Conservation (phyloP, 2,329 filamentous ascomycete species). For the Myriosclerotinia duriaeana region DNA sequence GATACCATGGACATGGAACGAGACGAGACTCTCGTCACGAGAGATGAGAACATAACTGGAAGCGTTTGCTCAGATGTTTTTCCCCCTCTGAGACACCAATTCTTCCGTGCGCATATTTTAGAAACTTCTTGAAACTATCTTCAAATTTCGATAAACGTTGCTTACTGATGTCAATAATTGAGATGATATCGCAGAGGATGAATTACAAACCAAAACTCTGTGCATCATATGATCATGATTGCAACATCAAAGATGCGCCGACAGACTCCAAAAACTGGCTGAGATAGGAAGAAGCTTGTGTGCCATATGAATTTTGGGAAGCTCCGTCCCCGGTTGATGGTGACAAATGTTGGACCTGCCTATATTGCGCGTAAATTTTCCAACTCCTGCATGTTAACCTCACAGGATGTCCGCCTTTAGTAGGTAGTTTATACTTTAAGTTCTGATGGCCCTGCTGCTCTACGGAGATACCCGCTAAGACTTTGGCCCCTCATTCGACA, state of each 20-base stretch:
- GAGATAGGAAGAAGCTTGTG: neutral
- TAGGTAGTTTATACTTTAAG: neutral
- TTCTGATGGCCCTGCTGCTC: neutral
- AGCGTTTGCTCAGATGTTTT: slow-evolving; percentile 3
- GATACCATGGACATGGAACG: neutral
- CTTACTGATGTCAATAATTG: slow-evolving; percentile 15
- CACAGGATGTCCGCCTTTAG: neutral
- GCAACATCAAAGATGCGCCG: neutral
- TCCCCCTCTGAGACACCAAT: neutral
- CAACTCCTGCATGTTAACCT: neutral
- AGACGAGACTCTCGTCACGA: too few relatives aligned
- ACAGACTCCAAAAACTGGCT: neutral
- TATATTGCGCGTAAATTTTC: neutral
- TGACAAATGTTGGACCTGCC: neutral
- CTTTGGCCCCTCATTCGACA: too few relatives aligned
- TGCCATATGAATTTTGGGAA: neutral
- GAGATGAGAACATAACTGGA: neutral
- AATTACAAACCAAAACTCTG: neutral
- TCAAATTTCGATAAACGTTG: neutral
- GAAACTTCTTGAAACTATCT: neutral
- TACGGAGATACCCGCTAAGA: neutral
- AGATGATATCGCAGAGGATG: neutral
- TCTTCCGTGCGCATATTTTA: slow-evolving; percentile 16
- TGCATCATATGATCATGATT: neutral
- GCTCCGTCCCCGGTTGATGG: neutral